Percentiles rank a stretch among this genome's conserved stretches.
phyloP scores from a whole-genome alignment of 2,329 filamentous ascomycete species.

The Cordyceps farinosa region DNA sequence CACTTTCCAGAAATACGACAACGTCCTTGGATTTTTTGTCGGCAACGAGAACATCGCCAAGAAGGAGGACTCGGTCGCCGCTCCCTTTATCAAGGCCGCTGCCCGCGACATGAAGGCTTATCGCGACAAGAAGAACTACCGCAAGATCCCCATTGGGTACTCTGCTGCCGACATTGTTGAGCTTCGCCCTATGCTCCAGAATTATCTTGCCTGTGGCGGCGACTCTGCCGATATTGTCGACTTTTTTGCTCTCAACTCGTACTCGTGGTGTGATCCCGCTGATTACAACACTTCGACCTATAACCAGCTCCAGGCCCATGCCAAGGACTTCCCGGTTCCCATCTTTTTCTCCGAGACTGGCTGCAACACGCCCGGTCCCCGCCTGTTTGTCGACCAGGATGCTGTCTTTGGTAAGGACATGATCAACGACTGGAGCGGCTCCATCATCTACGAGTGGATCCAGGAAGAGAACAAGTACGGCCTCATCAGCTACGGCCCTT shows the following conservation, averaged over 20 bases:
- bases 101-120: conserved; percentile 80
- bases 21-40: conserved; percentile 79
- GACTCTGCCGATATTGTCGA: conserved; percentile 69
- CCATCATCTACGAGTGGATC: conserved; percentile 89
- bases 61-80: conserved; percentile 56
- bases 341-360: conserved; percentile 90
- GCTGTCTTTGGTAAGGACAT: conserved; percentile 75
- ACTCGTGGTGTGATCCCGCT: conserved; percentile 69
- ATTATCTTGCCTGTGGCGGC: conserved; percentile 74
- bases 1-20: conserved; percentile 71
- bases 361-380: conserved; percentile 64
- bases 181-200: conserved; percentile 57
- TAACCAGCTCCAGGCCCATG: conserved; percentile 60
- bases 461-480: conserved; percentile 81
- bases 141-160: conserved; percentile 80
- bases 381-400: conserved; percentile 67
- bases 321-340: conserved; percentile 70
- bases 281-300: conserved; percentile 66
- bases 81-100: conserved; percentile 80
- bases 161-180: conserved; percentile 80
- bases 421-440: conserved; percentile 66
- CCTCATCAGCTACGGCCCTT: conserved; percentile 68
- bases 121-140: conserved; percentile 69
- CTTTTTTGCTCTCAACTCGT: conserved; percentile 83
- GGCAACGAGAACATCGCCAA: conserved; percentile 82